Percentiles rank a stretch among this genome's conserved stretches.
phyloP scores from a whole-genome alignment of 331 rosid genomes.

The Acacia concinna region DNA sequence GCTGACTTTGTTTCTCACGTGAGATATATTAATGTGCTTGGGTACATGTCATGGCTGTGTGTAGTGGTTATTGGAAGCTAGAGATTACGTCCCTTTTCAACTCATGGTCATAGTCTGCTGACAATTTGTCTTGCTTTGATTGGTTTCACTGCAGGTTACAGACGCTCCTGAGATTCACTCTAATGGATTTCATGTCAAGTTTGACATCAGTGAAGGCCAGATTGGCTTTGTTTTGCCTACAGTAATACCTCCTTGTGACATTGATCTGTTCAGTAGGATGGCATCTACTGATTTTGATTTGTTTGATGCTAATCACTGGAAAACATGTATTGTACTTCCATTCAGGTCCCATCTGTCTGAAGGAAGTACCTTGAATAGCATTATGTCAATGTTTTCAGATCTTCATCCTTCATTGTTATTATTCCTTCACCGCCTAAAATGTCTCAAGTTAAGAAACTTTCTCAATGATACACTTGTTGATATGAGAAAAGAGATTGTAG shows the following conservation, averaged over 20 bases:
- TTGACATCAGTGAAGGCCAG: conserved; percentile 91
- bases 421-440: conserved; percentile 94
- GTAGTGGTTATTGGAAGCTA: not conserved
- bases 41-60: not conserved
- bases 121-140: conserved; percentile 20
- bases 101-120: not conserved
- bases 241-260: conserved; percentile 67
- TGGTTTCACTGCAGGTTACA: conserved; percentile 67
- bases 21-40: not conserved
- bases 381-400: conserved; percentile 82
- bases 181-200: conserved; percentile 93
- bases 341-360: conserved; percentile 66
- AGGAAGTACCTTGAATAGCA: conserved; percentile 56
- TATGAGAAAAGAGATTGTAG: conserved; percentile 81
- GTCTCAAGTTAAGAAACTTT: conserved; percentile 75
- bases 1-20: conserved; percentile 12
- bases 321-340: conserved; percentile 93
- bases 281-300: conserved; percentile 51
- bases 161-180: conserved; percentile 99
- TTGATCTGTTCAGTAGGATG: conserved; percentile 59
- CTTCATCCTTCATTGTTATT: conserved; percentile 91
- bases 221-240: conserved; percentile 98
- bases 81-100: not conserved
- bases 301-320: conserved; percentile 54
- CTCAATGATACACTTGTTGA: conserved; percentile 64